Conservation (phyloP, 805 yeast genomes). For the Candida verbasci region DNA sequence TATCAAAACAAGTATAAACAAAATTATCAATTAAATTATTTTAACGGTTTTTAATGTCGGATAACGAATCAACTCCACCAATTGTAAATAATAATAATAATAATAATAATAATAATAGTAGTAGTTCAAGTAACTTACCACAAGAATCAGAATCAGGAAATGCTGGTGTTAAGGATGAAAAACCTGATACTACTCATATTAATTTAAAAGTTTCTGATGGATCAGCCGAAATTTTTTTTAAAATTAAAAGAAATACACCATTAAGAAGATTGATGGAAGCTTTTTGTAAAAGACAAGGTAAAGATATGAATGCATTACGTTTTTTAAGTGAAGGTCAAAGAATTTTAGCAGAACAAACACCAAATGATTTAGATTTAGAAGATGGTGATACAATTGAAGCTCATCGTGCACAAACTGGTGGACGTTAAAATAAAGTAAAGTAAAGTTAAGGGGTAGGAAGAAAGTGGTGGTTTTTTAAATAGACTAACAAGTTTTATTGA, state of each 20-base stretch:
- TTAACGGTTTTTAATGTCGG: too few relatives aligned
- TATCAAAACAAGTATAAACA: background rate
- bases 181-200: conserved; percentile 61
- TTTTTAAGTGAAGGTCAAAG: conserved; percentile 93
- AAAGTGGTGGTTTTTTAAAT: too few relatives aligned
- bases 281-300: conserved; percentile 96
- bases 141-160: background rate
- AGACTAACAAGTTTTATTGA: background rate
- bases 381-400: conserved; percentile 97
- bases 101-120: too few relatives aligned
- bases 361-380: conserved; percentile 87
- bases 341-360: conserved; percentile 82
- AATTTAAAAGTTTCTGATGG: conserved; percentile 94
- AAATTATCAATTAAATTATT: too few relatives aligned
- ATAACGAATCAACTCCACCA: conserved; percentile 1
- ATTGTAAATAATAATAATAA: conserved; percentile 9
- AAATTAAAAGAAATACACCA: conserved; percentile 88
- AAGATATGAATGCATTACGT: conserved; percentile 73
- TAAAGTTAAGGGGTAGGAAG: too few relatives aligned
- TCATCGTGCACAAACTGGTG: conserved; percentile 90
- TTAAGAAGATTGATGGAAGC: conserved; percentile 95
- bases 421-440: conserved; percentile 16
- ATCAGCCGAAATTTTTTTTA: conserved; percentile 89
- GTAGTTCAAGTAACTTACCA: too few relatives aligned
- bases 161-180: conserved; percentile 39